Percentiles rank a stretch among this genome's conserved stretches.
phyloP scores from a whole-genome alignment of 2,329 filamentous ascomycete genomes.

The Teratosphaeria pseudoeucalypti region DNA sequence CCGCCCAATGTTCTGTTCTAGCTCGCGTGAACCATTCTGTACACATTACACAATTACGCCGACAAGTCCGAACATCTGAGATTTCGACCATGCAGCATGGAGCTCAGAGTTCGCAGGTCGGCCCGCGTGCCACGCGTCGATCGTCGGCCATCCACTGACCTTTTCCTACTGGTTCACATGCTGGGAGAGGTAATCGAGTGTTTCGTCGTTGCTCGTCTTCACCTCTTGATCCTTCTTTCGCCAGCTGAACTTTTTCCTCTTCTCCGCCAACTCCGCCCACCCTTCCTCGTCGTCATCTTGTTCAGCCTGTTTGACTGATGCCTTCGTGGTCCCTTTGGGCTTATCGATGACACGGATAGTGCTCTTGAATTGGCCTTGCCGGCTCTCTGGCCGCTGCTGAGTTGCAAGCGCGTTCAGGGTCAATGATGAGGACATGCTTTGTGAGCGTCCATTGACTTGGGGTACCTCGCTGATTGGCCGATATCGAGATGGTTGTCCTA shows the following conservation, averaged over 20 bases:
- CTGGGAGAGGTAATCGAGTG: background rate
- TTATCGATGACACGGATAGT: slow-evolving; percentile 29
- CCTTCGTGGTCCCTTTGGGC: slow-evolving; percentile 24
- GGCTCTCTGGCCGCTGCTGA: slow-evolving; percentile 8
- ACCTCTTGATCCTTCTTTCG: slow-evolving; percentile 10
- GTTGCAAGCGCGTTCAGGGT: slow-evolving; percentile 20
- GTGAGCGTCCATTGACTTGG: slow-evolving; percentile 25
- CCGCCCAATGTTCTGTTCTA: background rate
- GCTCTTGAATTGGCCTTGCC: slow-evolving; percentile 11
- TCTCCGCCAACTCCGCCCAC: slow-evolving; percentile 25
- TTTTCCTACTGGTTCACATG: background rate
- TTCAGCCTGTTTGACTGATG: slow-evolving; percentile 7
- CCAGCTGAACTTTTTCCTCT: slow-evolving; percentile 21
- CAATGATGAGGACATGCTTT: slow-evolving; percentile 25
- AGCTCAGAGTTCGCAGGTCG: background rate
- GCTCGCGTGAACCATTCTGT: background rate
- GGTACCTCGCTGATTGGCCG: slow-evolving; percentile 59
- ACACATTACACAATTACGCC: background rate
- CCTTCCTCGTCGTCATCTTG: slow-evolving; percentile 27
- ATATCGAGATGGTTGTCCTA: slow-evolving; percentile 83
- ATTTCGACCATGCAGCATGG: background rate
- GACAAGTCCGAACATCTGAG: background rate
- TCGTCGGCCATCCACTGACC: background rate
- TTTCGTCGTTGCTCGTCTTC: background rate
- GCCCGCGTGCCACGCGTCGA: background rate